Base-by-base conservation (phyloP, 2,329 filamentous ascomycete genomes). In the Fusarium dlaminii region DNA sequence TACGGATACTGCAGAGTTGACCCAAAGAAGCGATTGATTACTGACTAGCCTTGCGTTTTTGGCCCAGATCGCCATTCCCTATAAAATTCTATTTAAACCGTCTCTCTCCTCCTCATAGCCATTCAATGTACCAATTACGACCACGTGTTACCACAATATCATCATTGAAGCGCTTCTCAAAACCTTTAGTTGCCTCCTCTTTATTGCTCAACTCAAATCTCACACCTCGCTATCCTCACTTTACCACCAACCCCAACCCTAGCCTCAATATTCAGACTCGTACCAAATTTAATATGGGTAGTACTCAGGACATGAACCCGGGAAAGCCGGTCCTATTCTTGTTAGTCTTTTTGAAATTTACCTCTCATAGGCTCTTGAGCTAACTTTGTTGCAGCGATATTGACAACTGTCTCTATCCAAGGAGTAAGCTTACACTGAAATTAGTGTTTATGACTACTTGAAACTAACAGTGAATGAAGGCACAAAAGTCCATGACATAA, bases 391-490 rank as follows among this genome's bases (percentile, higher is more conserved):
- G 90, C 82, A 98, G 98, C 80, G 96, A 99, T 81, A 98, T 99
- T 80, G 96, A 99, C 87, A 99, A 99, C 81, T 99, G 97, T 84
- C 90, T 98, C 63, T 98, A 98, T 80, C 91, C 95, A 1, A 95
- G 92, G 83, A 95, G 94, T 95, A 80, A 83, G 89, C 58, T 32
- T 42, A 48, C n/a, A 36, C 40, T 24, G 34, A 39, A 55, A n/a
- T 46, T 39, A 22, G 17, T 20, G 32, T 55, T 43, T 43, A 70
- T 54, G 51, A 63, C 58, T 39, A 29, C 32, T 40, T 60, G 18
- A 36, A 49, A 55, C 61, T 70, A 64, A 71, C 66, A 52, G 48
- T 56, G 18, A 51, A 56, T 39, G 5, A 70, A 92, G 93, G 89
- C 80, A 90, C 90, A 75, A 93, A 92, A 77, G 94, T 99, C 51